These are phyloP conservation scores for Apophysomyces ossiformis DNA, from an alignment of 371 early-diverging fungal species.

Conservation along the genomic window DNA sequence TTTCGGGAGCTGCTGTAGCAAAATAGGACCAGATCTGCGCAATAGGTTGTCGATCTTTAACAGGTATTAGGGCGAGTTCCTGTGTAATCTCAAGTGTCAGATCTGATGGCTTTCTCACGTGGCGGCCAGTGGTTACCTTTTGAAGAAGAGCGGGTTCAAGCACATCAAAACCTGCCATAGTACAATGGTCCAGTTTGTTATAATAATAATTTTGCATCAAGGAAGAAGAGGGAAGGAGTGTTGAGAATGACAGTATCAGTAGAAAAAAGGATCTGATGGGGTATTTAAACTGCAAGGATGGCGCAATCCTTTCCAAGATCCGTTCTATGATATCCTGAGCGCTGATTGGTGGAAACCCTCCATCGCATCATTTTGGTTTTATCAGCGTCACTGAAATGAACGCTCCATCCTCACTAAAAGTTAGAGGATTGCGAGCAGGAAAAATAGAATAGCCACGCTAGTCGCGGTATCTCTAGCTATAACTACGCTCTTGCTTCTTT, in stretches of 20 bases:
- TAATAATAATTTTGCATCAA: not conserved
- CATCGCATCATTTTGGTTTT: not conserved
- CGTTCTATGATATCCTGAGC: not conserved
- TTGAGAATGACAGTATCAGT: not conserved
- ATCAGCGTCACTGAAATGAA: no score
- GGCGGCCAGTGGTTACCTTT: not conserved
- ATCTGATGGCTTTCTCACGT: not conserved
- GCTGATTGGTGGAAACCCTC: not conserved
- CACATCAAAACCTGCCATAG: not conserved
- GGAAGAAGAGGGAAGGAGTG: not conserved
- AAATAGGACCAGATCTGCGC: slow-evolving; percentile 57
- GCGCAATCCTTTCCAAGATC: slow-evolving; percentile 7
- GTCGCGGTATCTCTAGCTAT: no score
- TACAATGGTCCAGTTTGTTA: not conserved
- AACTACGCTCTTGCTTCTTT: no score
- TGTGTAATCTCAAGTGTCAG: slow-evolving; percentile 4
- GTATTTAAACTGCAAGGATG: not conserved
- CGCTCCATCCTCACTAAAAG: no score
- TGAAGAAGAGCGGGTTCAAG: not conserved
- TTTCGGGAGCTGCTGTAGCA: slow-evolving; percentile 43
- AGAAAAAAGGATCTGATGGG: not conserved
- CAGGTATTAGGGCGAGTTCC: slow-evolving; percentile 21
- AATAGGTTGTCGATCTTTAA: slow-evolving; percentile 47
- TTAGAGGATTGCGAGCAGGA: no score
- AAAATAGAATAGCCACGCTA: no score